These are phyloP conservation scores for Pleodorina starrii DNA, from an alignment of 139 green algal species.

Conservation along the genomic window DNA sequence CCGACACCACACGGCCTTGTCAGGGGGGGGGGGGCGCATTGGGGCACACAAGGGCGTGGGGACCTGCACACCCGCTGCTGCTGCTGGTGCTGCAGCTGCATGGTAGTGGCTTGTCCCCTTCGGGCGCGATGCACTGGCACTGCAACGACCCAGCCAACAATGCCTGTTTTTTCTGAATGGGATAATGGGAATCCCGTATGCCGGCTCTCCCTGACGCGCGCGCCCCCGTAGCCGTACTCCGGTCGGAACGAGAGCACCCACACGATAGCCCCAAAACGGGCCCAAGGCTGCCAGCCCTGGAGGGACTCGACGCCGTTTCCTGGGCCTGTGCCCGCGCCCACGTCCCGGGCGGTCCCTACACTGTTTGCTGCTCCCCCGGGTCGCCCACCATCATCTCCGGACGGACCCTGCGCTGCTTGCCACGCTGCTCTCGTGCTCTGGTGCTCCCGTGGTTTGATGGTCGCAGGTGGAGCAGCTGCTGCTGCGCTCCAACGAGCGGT, in stretches of 20 bases:
- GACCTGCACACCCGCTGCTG: neutral
- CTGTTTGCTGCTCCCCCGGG: neutral
- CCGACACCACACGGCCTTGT: neutral
- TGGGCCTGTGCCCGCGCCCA: too few relatives aligned
- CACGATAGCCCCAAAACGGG: neutral
- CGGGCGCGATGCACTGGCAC: neutral
- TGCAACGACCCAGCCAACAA: too few relatives aligned
- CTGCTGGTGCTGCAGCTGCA: neutral
- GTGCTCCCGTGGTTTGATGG: neutral
- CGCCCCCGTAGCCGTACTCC: too few relatives aligned
- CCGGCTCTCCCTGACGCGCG: too few relatives aligned
- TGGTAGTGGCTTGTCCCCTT: neutral
- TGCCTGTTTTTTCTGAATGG: neutral
- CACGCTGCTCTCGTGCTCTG: neutral
- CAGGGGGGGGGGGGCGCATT: neutral
- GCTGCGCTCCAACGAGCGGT: constrained; percentile 48
- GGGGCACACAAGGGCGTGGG: neutral
- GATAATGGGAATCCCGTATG: too few relatives aligned
- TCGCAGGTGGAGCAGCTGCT: constrained; percentile 54
- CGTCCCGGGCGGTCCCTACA: neutral
- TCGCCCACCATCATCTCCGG: neutral
- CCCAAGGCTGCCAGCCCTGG: neutral
- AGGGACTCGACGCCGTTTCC: too few relatives aligned
- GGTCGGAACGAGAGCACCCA: too few relatives aligned
- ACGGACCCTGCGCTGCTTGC: neutral